Percentiles rank a stretch among this genome's conserved stretches.
phyloP scores from a whole-genome alignment of 768 basidiomycete species.

The Tylopilus rubrobrunneus region DNA sequence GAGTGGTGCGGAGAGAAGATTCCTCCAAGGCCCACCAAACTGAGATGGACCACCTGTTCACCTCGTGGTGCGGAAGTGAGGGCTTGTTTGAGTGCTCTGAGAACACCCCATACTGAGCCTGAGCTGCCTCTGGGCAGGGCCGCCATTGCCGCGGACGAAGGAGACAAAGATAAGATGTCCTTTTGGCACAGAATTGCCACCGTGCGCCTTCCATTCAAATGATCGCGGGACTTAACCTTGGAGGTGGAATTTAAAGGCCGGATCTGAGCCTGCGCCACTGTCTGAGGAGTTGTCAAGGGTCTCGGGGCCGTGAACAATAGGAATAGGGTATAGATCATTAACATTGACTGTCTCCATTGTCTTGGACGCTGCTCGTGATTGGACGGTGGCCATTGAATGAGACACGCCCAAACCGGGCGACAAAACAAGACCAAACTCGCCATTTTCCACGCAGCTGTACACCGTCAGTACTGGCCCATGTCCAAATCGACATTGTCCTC shows the following conservation, averaged over 20 bases:
- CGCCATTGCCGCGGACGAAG: slow-evolving; percentile 20
- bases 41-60: background rate
- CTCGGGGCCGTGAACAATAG: slow-evolving; percentile 2
- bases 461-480: slow-evolving; percentile 25
- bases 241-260: slow-evolving; percentile 4
- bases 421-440: slow-evolving; percentile 16
- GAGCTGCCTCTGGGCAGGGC: background rate
- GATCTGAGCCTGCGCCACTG: slow-evolving; percentile 6
- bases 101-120: background rate
- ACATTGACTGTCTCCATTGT: background rate
- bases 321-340: background rate
- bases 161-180: background rate
- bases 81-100: background rate
- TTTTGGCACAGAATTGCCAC: background rate
- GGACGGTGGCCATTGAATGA: background rate
- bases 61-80: slow-evolving; percentile 5
- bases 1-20: background rate
- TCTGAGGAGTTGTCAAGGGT: background rate
- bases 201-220: slow-evolving; percentile 13
- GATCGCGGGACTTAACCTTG: slow-evolving; percentile 11
- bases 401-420: slow-evolving; percentile 8
- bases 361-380: background rate
- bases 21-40: background rate
- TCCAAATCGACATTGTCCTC: slow-evolving; percentile 64
- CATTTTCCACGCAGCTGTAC: slow-evolving; percentile 3